These are phyloP conservation scores for Globisporangium nagaii DNA, from an alignment of 352 stramenopile species.

Conservation along the genomic window DNA sequence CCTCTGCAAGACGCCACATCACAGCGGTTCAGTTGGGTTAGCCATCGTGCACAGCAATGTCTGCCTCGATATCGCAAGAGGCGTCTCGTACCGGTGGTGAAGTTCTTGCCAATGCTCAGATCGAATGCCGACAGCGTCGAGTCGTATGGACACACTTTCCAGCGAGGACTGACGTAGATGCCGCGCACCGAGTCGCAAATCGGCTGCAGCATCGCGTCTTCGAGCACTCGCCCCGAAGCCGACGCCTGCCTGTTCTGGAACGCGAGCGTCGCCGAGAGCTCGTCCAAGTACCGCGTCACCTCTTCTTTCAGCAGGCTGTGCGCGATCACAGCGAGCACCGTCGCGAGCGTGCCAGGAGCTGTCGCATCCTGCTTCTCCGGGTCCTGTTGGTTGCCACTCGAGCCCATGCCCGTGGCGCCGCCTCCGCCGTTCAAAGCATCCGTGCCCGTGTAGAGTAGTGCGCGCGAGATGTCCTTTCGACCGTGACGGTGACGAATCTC, in stretches of 20 bases:
- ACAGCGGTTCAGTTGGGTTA: no score
- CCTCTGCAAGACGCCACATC: no score
- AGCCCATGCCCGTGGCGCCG: neutral
- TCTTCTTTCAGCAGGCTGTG: constrained; percentile 82
- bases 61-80: no score
- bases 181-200: constrained; percentile 81
- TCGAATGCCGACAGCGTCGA: constrained; percentile 79
- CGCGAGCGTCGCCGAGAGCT: constrained; percentile 55
- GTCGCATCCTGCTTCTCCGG: constrained; percentile 32
- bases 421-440: constrained; percentile 5
- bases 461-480: constrained; percentile 59
- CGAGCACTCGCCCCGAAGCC: constrained; percentile 54
- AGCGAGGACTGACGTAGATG: constrained; percentile 68
- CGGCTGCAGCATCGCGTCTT: constrained; percentile 71
- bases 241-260: constrained; percentile 54
- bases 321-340: constrained; percentile 58
- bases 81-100: constrained; percentile 41
- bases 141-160: constrained; percentile 77
- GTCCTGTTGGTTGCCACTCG: constrained; percentile 16
- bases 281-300: constrained; percentile 62
- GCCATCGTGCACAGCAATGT: no score
- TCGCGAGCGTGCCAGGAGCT: constrained; percentile 41
- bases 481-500: constrained; percentile 75
- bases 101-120: constrained; percentile 80
- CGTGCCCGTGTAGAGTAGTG: constrained; percentile 42